phyloP scores from a whole-genome alignment of 2,329 filamentous ascomycete species.

The Botrytis sinoallii region DNA sequence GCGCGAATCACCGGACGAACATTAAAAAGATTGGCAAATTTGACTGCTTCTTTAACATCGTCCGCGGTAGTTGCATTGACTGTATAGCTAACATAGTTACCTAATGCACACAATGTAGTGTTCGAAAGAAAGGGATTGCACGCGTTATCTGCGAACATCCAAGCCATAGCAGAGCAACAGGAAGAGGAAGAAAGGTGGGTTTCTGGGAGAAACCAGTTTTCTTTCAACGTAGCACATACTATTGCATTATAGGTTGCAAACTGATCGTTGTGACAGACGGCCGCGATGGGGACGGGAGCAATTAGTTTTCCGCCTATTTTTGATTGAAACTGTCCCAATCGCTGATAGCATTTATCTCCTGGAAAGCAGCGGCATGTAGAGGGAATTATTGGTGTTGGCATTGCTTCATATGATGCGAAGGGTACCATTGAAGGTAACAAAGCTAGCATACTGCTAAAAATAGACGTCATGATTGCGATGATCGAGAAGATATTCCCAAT shows the following conservation, averaged over 20 bases:
- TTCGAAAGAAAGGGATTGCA: not conserved
- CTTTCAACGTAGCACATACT: slow-evolving; percentile 19
- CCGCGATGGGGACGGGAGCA: slow-evolving; percentile 20
- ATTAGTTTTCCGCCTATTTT: slow-evolving; percentile 19
- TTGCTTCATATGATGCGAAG: no score
- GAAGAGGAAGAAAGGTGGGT: slow-evolving; percentile 7
- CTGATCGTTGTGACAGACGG: slow-evolving; percentile 20
- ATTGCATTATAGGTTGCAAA: slow-evolving; percentile 12
- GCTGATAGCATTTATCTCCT: no score
- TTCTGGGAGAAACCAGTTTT: slow-evolving; percentile 14
- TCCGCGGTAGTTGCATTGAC: slow-evolving; percentile 28
- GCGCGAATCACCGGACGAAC: slow-evolving; percentile 49
- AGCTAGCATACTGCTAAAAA: no score
- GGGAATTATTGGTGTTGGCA: no score
- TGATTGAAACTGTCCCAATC: no score
- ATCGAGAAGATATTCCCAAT: no score
- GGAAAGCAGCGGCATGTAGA: no score
- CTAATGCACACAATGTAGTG: slow-evolving; percentile 31
- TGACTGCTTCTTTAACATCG: slow-evolving; percentile 35
- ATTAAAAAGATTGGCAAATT: slow-evolving; percentile 39
- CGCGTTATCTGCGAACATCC: slow-evolving; percentile 1
- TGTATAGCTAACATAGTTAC: slow-evolving; percentile 23
- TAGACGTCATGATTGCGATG: no score
- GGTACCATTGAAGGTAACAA: no score
- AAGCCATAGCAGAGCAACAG: slow-evolving; percentile 1